Conservation (phyloP, 495 filamentous ascomycete genomes). For the Neurospora sp. region DNA sequence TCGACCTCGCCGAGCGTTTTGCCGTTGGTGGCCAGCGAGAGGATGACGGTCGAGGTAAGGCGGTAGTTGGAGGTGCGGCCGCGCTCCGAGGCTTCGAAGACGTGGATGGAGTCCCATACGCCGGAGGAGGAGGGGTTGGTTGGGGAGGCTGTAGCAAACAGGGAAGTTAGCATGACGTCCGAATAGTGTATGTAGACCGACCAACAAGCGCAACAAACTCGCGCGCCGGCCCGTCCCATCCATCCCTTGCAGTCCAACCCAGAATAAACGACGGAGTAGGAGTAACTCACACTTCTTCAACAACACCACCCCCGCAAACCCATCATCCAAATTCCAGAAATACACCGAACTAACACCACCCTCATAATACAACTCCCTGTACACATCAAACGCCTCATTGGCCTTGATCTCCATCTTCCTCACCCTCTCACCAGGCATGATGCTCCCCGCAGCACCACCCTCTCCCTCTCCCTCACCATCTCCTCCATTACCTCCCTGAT, state of each 20-base stretch:
- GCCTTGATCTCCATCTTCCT: conserved; percentile 86
- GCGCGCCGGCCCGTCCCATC: not conserved
- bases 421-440: conserved; percentile 70
- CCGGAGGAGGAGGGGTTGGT: conserved; percentile 59
- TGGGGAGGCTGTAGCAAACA: conserved; percentile 16
- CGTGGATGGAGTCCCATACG: conserved; percentile 97
- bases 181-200: not conserved
- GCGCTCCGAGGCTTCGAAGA: conserved; percentile 90
- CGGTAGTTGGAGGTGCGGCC: conserved; percentile 91
- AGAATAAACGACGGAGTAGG: not conserved
- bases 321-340: conserved; percentile 97
- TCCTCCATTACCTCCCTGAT: conserved; percentile 27
- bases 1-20: conserved; percentile 79
- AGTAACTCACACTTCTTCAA: conserved; percentile 73
- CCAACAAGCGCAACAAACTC: not conserved
- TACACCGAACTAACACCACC: conserved; percentile 92
- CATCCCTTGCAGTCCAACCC: not conserved
- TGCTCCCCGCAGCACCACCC: conserved; percentile 43
- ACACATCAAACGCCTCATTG: conserved; percentile 95
- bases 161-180: not conserved
- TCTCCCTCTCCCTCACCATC: conserved; percentile 33
- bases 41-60: conserved; percentile 91
- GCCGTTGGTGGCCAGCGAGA: conserved; percentile 65
- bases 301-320: conserved; percentile 91
- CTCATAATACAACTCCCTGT: conserved; percentile 96